Percentiles rank a stretch among this genome's conserved stretches.
Evolutionary conservation across 805 yeast genomes (phyloP).

Genomic region (Yamadazyma phyllophila): DNA sequence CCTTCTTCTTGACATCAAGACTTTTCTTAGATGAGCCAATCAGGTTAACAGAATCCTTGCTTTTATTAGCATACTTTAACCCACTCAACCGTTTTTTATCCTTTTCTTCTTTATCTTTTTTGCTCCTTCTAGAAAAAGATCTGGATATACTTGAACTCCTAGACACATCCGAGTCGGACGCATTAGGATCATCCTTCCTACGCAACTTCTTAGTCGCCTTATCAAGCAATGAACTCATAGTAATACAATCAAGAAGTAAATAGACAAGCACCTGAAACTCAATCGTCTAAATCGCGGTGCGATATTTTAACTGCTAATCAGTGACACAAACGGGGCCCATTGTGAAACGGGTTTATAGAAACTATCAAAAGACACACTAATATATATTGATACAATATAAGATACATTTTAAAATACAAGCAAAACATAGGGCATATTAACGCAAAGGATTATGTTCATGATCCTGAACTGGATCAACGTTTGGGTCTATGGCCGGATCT

Average conservation of each 20-base stretch:
- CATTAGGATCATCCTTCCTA: conserved; percentile 1
- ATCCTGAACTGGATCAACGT: conserved; percentile 43
- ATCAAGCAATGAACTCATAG: conserved; percentile 11
- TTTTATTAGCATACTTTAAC: conserved; percentile 8
- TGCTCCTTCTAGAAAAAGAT: conserved; percentile 6
- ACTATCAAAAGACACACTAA: not conserved
- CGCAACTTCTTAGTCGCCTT: conserved; percentile 13
- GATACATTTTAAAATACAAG: conserved; percentile 3
- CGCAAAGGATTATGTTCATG: conserved; percentile 8
- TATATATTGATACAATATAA: conserved; percentile 5
- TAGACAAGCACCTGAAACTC: not conserved
- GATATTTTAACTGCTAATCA: not conserved
- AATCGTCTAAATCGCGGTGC: not conserved
- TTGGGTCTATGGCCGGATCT: conserved; percentile 45
- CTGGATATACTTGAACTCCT: conserved; percentile 8
- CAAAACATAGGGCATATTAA: not conserved
- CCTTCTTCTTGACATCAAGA: conserved; percentile 1
- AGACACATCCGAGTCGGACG: conserved; percentile 5
- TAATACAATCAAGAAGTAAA: not conserved
- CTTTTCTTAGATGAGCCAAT: conserved; percentile 5
- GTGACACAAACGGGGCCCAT: not conserved
- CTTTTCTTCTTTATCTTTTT: conserved; percentile 12
- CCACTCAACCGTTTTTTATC: conserved; percentile 18
- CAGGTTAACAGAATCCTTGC: conserved; percentile 11
- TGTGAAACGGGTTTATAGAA: not conserved